Base-by-base conservation (phyloP, 495 filamentous ascomycete genomes). In the Xeromyces bisporus region DNA sequence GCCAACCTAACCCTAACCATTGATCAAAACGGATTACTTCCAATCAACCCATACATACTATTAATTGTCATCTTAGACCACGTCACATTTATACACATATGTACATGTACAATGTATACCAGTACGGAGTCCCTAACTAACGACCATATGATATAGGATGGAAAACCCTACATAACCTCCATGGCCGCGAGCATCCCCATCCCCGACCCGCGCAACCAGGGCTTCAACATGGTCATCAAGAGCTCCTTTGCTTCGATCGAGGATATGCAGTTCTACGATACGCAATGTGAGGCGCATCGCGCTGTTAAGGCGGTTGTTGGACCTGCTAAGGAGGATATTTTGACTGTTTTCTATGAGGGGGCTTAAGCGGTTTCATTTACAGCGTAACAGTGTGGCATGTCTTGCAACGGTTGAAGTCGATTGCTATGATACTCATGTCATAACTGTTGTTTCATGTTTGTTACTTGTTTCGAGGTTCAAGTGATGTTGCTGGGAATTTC, bases 181-280 rank as follows among this genome's bases (percentile, higher is more conserved):
- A 44, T 62, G 6, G 46, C 48, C 17, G 69, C 60, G 1, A 60
- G 60, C 5, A 36, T 41, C 9, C 53, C 64, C 3, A 42, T 62
- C 38, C 43, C 55, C 1, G 71, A 79, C 41, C 55, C 62, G 2
- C 65, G 71, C 3, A 66, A 62, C 39, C 58, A 72, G 41, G 77
- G 75, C n/a, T 79, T 55, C 54, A 80, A 67, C 4, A 33, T 81
- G 23, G 58, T 65, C 6, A 64, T 66, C 8, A 62, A 68, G 42
- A 66, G 60, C 31, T 62, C 61, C 25, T 82, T 83, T 38, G 60
- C 62, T 4, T 69, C 44, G 23, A 28, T 73, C 31, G 75, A 73
- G 7, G 77, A 82, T 49, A 72, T 81, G 69, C 50, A 70, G 40
- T 82, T 69, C 47, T 83, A 79, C 41, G 77, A 83, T 50, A 44